Conservation (phyloP, 306 rosid species). For the Fragaria vesca region DNA sequence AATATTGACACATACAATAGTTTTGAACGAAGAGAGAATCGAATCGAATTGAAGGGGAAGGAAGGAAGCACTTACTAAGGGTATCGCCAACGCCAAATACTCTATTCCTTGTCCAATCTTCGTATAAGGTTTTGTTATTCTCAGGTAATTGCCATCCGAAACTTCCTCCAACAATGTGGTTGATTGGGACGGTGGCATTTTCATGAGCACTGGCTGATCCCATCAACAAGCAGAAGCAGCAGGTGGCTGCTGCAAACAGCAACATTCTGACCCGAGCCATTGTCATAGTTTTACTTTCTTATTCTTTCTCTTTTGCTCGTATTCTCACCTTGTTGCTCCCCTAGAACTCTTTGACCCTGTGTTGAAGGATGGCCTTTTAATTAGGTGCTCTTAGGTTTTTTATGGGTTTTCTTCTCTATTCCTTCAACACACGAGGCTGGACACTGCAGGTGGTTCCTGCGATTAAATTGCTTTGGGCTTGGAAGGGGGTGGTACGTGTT, state of each 20-base stretch:
- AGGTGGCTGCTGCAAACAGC: conserved; percentile 23
- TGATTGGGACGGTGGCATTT: neutral
- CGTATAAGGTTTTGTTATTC: conserved; percentile 26
- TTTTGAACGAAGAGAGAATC: neutral
- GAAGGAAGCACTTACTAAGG: conserved; percentile 41
- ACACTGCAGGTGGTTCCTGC: neutral
- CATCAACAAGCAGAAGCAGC: conserved; percentile 24
- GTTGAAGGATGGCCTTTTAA: conserved; percentile 19
- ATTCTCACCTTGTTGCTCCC: neutral
- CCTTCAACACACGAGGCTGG: conserved; percentile 9
- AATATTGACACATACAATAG: neutral
- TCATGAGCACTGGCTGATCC: conserved; percentile 30
- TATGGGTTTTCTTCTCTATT: neutral
- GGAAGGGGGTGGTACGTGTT: neutral
- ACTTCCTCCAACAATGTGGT: conserved; percentile 64
- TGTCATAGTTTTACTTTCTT: conserved; percentile 17
- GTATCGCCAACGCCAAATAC: conserved; percentile 44
- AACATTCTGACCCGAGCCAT: conserved; percentile 27
- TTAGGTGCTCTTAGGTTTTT: neutral
- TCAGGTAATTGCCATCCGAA: conserved; percentile 63
- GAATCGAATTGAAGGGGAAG: no score
- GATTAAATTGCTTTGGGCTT: neutral
- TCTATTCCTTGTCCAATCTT: conserved; percentile 37
- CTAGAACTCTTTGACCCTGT: neutral
- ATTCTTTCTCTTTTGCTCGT: neutral